Base-by-base conservation (phyloP, 2,329 filamentous ascomycete species). In the Penicillium sp. region DNA sequence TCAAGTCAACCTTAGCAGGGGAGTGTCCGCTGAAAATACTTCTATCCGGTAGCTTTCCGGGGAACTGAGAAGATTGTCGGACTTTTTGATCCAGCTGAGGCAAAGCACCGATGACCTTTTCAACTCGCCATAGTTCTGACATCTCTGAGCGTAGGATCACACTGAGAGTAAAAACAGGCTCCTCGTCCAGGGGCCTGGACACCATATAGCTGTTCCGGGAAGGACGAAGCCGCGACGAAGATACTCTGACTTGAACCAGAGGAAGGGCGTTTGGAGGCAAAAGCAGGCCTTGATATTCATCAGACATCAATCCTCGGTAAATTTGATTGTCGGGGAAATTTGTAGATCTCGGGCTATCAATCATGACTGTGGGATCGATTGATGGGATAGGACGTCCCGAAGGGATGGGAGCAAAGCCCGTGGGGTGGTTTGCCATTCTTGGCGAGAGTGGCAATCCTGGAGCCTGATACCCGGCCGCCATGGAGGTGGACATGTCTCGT, bases 201-300 rank as follows among this genome's bases (percentile, higher is more conserved):
- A 87, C 90, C 68, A 96, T 80, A 65, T 94, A 84, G 71, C 93
- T 97, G 38, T 91, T 87, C 62, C 93, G 83, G 0, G 93, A 96
- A 15, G 93, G 94, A 70, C 91, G 92, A 81, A 99, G 87, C n/a
- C 94, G 87, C 23, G 94, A 97, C 5, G 94, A 97, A 4, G 92
- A 91, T 4, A 97, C 93, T 71, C 85, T 90, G 48, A 97, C 87
- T 62, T 89, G 85, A 56, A 99, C 89, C 1, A 90, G 91, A 4
- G 91, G 89, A 8, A 99, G 80, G 6, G 93, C 92, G 71, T 96
- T 95, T 0, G 94, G 93, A 10, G 92, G 87, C 2, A 99, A 81
- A 23, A 97, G 78, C 8, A 97, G 82, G 61, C 91, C 89, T 0
- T 93, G 92, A 71, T 92, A 93, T 63, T 96, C 90, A 0, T 96